These are phyloP conservation scores for Cyclotella distinguenda DNA, from an alignment of 108 stramenopile species.

Conservation along the genomic window DNA sequence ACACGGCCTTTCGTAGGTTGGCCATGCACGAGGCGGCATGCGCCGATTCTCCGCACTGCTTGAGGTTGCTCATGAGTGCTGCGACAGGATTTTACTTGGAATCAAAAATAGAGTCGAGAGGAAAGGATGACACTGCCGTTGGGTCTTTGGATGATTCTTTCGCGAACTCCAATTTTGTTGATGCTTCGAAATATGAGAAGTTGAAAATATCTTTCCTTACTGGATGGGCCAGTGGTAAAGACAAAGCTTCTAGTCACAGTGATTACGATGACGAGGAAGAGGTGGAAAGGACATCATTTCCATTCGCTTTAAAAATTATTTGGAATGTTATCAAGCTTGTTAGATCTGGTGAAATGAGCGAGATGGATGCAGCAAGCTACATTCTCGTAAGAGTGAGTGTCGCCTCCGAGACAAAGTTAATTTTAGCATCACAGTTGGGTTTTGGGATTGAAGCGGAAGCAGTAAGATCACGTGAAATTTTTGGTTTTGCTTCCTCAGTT, in stretches of 20 bases:
- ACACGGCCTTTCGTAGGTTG: constrained; percentile 82
- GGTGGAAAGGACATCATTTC: constrained; percentile 18
- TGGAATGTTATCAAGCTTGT: constrained; percentile 41
- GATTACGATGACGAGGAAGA: background rate
- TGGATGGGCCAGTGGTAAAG: constrained; percentile 30
- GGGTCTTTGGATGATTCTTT: background rate
- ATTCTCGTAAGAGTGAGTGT: constrained; percentile 46
- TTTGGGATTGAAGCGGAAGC: background rate
- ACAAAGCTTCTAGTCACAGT: background rate
- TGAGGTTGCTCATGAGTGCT: constrained; percentile 70
- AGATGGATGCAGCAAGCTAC: constrained; percentile 54
- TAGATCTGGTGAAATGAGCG: constrained; percentile 45
- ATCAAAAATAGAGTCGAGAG: background rate
- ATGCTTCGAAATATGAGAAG: constrained; percentile 20
- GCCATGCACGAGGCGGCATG: constrained; percentile 85
- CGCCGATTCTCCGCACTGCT: constrained; percentile 71
- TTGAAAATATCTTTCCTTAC: constrained; percentile 38
- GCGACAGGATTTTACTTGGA: constrained; percentile 43
- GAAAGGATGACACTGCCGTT: constrained; percentile 5
- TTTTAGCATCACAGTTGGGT: constrained; percentile 40
- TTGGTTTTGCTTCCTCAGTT: background rate
- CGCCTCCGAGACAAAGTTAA: constrained; percentile 40
- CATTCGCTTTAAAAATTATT: constrained; percentile 33
- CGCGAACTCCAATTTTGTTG: background rate
- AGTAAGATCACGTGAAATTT: background rate